Conservation (phyloP, 768 basidiomycete species). For the Symmetrospora coprosmae region DNA sequence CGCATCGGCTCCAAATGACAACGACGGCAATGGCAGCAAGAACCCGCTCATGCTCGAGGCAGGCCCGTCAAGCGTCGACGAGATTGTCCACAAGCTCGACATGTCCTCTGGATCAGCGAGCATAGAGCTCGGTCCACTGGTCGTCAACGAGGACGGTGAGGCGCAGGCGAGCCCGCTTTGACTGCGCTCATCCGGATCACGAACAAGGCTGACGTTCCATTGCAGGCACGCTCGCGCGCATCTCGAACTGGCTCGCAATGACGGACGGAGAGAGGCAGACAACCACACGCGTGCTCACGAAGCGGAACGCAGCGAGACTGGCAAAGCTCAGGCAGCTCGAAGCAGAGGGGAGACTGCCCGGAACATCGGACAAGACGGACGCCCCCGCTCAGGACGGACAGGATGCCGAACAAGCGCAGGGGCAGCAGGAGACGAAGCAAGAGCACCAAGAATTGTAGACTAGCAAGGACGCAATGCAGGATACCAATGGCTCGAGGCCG, state of each 20-base stretch:
- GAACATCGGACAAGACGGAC: too few relatives aligned
- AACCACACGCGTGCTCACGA: conserved; percentile 3
- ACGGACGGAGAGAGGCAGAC: conserved; percentile 1
- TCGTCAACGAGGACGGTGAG: conserved; percentile 18
- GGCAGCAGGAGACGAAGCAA: too few relatives aligned
- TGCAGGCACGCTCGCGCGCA: conserved; percentile 8
- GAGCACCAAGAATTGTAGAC: too few relatives aligned
- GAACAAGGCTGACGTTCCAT: not conserved
- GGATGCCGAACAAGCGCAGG: too few relatives aligned
- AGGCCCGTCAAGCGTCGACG: not conserved
- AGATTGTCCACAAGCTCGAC: not conserved
- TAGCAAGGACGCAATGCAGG: too few relatives aligned
- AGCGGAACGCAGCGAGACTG: conserved; percentile 10
- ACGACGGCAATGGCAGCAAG: not conserved
- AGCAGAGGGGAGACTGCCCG: too few relatives aligned
- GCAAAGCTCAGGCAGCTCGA: conserved; percentile 5
- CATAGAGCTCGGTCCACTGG: conserved; percentile 6
- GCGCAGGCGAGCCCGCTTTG: not conserved
- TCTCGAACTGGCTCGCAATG: conserved; percentile 12
- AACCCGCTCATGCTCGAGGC: not conserved
- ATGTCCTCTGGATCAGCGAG: conserved; percentile 4
- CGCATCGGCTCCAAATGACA: not conserved
- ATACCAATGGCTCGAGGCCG: too few relatives aligned
- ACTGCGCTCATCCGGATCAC: too few relatives aligned
- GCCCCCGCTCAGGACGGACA: too few relatives aligned